Evolutionary conservation across 2,329 filamentous ascomycete species (phyloP), one percentile per base, ranked within the genome.

Genomic region (Grosmannia huntii): DNA sequence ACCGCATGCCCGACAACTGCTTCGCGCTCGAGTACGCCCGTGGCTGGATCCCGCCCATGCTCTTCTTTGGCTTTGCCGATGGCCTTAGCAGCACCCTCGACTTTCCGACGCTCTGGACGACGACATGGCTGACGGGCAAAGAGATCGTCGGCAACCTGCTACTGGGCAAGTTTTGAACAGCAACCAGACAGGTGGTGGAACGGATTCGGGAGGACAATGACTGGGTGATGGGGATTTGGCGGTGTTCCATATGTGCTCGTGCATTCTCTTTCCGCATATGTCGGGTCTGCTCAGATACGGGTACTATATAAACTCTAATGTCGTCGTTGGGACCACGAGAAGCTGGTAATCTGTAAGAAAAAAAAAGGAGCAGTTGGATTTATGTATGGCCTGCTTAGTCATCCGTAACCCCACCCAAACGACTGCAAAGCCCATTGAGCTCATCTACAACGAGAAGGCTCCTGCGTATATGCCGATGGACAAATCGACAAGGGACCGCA

Each of bases 21-120:
- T 91, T 90, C 72, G 89, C 89, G 57, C 78, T 94, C 65, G 89
- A 92, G 77, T 89, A 91, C 71, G 88, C 88, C 53, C 78, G 86
- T 64, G 90, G 90, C 62, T 95, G 89, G 89, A 95, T 96, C 71
- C 90, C 90, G 53, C 87, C 87, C 59, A 95, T 96, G 90, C 76
- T 96, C 56, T 87, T 87, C 71, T 95, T 95, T 71, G 90, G 90
- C 60, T 92, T 86, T 70, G 87, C 89, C 62, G 90, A 95, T 72
- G 84, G 82, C 53, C 78, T 95, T 60, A 82, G 78, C 57, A 90
- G 85, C 72, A 95, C 90, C 5, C 76, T 95, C 64, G 90, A 95
- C 71, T 81, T 95, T 68, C 83, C 81, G n/a, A 95, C 90, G 1
- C 71, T 95, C 66, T 94, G 87, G 86, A 80, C 80, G 66, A 95